Evolutionary conservation across 331 rosid species (phyloP), one percentile per base, ranked within the genome.

Genomic region (Acacia concinna): DNA sequence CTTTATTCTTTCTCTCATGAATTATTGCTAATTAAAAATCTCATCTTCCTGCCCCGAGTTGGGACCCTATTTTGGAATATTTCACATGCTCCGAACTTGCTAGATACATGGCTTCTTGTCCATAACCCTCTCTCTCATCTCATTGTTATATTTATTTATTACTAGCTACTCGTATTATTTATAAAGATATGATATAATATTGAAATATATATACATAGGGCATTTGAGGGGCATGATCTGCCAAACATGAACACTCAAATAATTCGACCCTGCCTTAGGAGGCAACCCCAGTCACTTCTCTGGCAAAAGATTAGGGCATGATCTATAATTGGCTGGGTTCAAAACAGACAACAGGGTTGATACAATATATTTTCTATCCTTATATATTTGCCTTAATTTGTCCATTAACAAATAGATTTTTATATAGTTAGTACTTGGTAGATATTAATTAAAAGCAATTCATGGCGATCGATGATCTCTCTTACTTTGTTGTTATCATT

Each of bases 191-290:
- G 80, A 38, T 65, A 41, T 51, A 18, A 30, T 56, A 17, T 21
- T 37, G 41, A 49, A 21, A 67, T n/a, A 54, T 14, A 14, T 41
- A 2, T 40, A 12, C 17, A 32, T 73, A 71, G 44, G 84, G 10
- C 49, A 68, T 71, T 66, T 23, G 25, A 69, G 84, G 80, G 72
- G 94, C 89, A 87, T 90, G 93, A 92, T 83, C 78, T 87, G 79
- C 79, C 40, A 68, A 86, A 90, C 90, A 88, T 13, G 82, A 88
- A 86, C 94, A 85, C 81, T 62, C 62, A 78, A 86, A 86, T 87
- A 35, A 88, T 85, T 85, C 85, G 87, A 88, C 90, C 90, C 85
- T 81, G 88, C 85, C 79, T 34, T 23, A 75, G 91, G 94, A 90
- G 91, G 87, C 97, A 92, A 90, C 72, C 59, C 54, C 56, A 20